Evolutionary conservation across 2,329 filamentous ascomycete genomes (phyloP).

Genomic region (Fusarium xylarioides): DNA sequence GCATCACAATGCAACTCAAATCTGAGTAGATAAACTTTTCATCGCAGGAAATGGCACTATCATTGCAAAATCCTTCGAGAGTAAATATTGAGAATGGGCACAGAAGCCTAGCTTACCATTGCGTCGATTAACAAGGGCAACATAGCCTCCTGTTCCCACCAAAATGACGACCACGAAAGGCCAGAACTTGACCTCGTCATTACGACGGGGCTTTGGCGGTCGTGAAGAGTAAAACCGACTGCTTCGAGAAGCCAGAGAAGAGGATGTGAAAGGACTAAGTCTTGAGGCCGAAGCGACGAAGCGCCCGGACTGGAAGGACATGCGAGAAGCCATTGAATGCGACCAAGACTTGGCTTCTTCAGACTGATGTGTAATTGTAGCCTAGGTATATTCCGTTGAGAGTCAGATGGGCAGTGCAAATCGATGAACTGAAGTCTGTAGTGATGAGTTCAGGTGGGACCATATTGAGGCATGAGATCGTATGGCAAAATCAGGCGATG

Average conservation of each 20-base stretch:
- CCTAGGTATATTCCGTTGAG: background rate
- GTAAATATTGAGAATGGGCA: background rate
- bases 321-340: conserved; percentile 47
- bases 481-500: conserved; percentile 18
- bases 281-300: conserved; percentile 40
- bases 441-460: background rate
- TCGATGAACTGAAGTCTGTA: background rate
- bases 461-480: conserved; percentile 1
- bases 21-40: background rate
- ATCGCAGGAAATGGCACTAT: background rate
- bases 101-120: conserved; percentile 52
- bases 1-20: background rate
- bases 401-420: background rate
- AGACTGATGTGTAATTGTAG: background rate
- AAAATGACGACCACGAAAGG: conserved; percentile 63
- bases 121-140: conserved; percentile 59
- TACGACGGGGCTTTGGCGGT: conserved; percentile 49
- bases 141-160: conserved; percentile 59
- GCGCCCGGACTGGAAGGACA: conserved; percentile 41
- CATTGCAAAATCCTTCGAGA: background rate
- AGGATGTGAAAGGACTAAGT: conserved; percentile 22
- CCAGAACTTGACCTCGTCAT: conserved; percentile 63
- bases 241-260: conserved; percentile 28
- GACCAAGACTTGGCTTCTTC: background rate
- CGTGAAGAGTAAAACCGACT: conserved; percentile 55